Conservation (phyloP, 2,329 filamentous ascomycete species). For the Paracorniculantispora psalliotae region DNA sequence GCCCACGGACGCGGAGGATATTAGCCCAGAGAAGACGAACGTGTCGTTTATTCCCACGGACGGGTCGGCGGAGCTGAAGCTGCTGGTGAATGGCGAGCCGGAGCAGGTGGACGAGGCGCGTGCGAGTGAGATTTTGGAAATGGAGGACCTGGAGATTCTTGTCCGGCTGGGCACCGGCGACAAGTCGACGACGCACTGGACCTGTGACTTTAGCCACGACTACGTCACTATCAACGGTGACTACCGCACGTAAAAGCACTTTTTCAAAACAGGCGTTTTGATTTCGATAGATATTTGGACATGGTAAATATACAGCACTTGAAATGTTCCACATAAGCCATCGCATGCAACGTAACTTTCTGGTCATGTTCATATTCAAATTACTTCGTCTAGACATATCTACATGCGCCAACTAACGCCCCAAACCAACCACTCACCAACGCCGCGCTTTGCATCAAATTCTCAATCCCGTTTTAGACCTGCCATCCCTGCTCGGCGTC, state of each 20-base stretch:
- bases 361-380: background rate
- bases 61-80: conserved; percentile 69
- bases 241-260: conserved; percentile 60
- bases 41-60: conserved; percentile 76
- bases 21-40: conserved; percentile 65
- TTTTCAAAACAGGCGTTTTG: background rate
- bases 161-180: conserved; percentile 66
- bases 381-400: background rate
- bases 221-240: conserved; percentile 67
- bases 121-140: conserved; percentile 71
- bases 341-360: background rate
- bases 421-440: background rate
- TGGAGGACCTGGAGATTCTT: conserved; percentile 74
- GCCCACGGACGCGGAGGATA: conserved; percentile 56
- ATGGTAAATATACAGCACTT: background rate
- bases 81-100: conserved; percentile 75
- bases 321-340: background rate
- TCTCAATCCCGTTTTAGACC: background rate
- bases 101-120: conserved; percentile 72
- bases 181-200: conserved; percentile 71
- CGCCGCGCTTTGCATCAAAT: background rate
- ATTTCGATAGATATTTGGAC: background rate
- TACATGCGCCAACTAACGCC: background rate
- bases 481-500: background rate
- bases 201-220: conserved; percentile 82